A percentile compares a stretch with the other conserved stretches of the same genome.
Evolutionary conservation across 176 grass and related monocot species (phyloP).

Genomic region (Puya raimondii): DNA sequence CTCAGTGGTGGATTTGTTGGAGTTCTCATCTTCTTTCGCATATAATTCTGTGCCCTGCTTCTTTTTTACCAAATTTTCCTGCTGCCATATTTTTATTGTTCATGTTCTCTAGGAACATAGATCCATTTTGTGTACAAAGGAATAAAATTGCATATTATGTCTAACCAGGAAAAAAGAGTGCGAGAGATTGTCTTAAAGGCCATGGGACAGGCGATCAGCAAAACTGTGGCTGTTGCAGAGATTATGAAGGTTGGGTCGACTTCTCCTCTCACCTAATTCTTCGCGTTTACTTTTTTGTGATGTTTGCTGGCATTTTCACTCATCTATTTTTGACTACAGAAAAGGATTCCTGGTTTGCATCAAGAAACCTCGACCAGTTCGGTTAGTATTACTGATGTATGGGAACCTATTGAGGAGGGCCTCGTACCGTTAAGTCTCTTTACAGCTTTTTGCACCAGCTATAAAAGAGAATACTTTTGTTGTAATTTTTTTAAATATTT

Average conservation of each 20-base stretch:
- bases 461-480: not conserved
- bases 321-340: slow-evolving; percentile 36
- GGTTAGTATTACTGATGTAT: slow-evolving; percentile 87
- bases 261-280: not conserved
- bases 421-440: slow-evolving; percentile 64
- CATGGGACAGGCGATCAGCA: slow-evolving; percentile 97
- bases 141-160: too few relatives aligned
- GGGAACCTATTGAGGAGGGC: slow-evolving; percentile 99
- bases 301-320: slow-evolving; percentile 21
- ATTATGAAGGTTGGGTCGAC: slow-evolving; percentile 64
- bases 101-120: too few relatives aligned
- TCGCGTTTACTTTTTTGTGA: slow-evolving; percentile 7
- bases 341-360: slow-evolving; percentile 61
- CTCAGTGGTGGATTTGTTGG: too few relatives aligned
- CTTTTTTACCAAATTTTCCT: too few relatives aligned
- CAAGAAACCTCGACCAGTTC: slow-evolving; percentile 82
- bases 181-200: slow-evolving; percentile 92
- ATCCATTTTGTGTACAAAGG: too few relatives aligned
- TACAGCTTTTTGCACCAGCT: not conserved
- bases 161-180: slow-evolving; percentile 51
- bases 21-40: too few relatives aligned
- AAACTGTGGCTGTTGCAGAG: slow-evolving; percentile 80
- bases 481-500: slow-evolving; percentile 14
- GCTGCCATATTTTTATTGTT: too few relatives aligned
- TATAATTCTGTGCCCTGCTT: too few relatives aligned